Evolutionary conservation across 192 early-diverging fungal species (phyloP).

Genomic region (Backusella mclennaniae): DNA sequence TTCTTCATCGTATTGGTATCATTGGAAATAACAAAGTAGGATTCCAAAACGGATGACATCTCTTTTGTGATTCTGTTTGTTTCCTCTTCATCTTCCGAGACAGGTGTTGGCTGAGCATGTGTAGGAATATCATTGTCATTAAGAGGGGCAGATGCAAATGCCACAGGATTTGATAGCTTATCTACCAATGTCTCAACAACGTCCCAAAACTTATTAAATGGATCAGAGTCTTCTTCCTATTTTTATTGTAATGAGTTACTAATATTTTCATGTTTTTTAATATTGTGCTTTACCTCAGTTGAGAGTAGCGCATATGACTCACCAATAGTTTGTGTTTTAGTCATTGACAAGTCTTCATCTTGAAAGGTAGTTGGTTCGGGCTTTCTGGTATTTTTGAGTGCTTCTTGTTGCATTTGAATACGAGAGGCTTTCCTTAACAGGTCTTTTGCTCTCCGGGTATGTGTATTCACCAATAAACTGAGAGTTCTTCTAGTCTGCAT

Average conservation of each 20-base stretch:
- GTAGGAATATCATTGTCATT: conserved; percentile 39
- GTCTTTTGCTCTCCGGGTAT: conserved; percentile 66
- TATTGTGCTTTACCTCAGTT: conserved; percentile 6
- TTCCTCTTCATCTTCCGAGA: conserved; percentile 13
- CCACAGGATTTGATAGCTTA: conserved; percentile 68
- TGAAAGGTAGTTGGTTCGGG: not conserved
- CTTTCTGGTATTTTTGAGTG: not conserved
- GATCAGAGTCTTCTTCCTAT: conserved; percentile 62
- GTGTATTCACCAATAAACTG: conserved; percentile 63
- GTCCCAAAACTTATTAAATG: conserved; percentile 83
- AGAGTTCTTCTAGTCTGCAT: conserved; percentile 61
- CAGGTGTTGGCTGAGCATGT: not conserved
- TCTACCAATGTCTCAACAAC: conserved; percentile 70
- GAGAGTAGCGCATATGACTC: conserved; percentile 35
- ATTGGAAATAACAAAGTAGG: conserved; percentile 47
- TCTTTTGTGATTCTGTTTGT: conserved; percentile 5
- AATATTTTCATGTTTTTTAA: not conserved
- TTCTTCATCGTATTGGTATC: not conserved
- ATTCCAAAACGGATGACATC: conserved; percentile 49
- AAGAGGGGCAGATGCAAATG: conserved; percentile 58
- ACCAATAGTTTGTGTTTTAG: conserved; percentile 16
- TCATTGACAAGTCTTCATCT: not conserved
- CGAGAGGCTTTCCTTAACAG: conserved; percentile 42
- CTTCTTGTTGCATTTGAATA: not conserved
- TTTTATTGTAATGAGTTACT: conserved; percentile 4